phyloP scores from a whole-genome alignment of 108 stramenopile genomes.

The Seminavis robusta region DNA sequence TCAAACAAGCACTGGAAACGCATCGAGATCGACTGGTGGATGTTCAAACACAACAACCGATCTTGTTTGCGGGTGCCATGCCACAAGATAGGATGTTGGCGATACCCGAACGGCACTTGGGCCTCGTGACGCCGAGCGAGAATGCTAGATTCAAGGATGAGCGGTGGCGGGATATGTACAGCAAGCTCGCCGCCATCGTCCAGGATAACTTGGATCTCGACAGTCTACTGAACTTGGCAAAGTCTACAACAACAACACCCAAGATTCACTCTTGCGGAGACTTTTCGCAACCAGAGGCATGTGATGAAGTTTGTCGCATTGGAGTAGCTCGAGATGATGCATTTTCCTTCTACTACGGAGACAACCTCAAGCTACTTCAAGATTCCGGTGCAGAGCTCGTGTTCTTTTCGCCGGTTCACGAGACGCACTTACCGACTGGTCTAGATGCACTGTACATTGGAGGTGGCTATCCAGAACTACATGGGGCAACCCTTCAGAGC shows the following conservation, averaged over 20 bases:
- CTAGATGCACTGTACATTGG: constrained; percentile 1
- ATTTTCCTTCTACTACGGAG: constrained; percentile 1
- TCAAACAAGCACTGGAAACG: too few relatives aligned
- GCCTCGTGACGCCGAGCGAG: too few relatives aligned
- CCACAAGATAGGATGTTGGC: not conserved
- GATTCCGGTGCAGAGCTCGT: not conserved
- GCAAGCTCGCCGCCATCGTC: too few relatives aligned
- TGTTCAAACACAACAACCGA: not conserved
- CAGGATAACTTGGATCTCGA: too few relatives aligned
- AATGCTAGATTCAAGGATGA: too few relatives aligned
- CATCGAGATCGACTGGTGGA: too few relatives aligned
- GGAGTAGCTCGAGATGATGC: not conserved
- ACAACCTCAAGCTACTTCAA: not conserved
- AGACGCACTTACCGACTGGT: not conserved
- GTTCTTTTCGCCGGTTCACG: not conserved
- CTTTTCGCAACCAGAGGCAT: too few relatives aligned
- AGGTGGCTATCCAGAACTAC: constrained; percentile 4
- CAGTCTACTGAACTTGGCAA: too few relatives aligned
- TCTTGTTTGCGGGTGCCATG: not conserved
- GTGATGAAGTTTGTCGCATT: not conserved
- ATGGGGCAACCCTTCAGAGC: not conserved
- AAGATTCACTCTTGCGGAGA: too few relatives aligned
- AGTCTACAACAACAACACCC: too few relatives aligned
- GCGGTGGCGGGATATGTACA: too few relatives aligned
- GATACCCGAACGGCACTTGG: constrained; percentile 3